Percentiles rank a stretch among this genome's conserved stretches.
phyloP scores from a whole-genome alignment of 768 basidiomycete genomes.

The Royoungia palumana region DNA sequence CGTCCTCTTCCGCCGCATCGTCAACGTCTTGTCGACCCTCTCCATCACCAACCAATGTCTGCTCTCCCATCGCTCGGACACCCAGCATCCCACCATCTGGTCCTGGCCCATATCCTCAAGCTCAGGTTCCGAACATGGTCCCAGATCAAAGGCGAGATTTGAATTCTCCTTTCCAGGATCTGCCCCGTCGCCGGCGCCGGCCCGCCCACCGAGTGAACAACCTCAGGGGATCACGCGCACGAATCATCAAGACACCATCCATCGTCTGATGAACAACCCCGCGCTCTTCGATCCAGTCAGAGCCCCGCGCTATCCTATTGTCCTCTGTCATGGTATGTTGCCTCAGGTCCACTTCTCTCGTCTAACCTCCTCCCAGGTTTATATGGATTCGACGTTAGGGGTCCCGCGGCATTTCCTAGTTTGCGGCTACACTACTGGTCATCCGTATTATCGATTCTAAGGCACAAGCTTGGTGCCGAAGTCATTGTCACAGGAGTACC shows the following conservation, averaged over 20 bases:
- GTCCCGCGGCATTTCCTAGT: conserved; percentile 76
- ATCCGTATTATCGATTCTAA: conserved; percentile 76
- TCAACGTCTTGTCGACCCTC: conserved; percentile 65
- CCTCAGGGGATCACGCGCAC: conserved; percentile 12
- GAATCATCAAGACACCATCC: conserved; percentile 48
- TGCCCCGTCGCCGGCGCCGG: conserved; percentile 5
- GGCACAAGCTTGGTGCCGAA: conserved; percentile 81
- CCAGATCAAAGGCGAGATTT: not conserved
- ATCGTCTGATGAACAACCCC: conserved; percentile 72
- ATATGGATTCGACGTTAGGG: conserved; percentile 92
- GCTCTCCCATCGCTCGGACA: too few relatives aligned
- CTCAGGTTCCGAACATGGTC: too few relatives aligned
- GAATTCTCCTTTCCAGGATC: too few relatives aligned
- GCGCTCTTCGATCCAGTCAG: conserved; percentile 74
- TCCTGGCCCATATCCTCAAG: conserved; percentile 13
- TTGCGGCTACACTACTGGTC: conserved; percentile 94
- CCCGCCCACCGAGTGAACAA: conserved; percentile 10
- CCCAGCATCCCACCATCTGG: conserved; percentile 4
- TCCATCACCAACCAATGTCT: conserved; percentile 57
- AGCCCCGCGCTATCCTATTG: conserved; percentile 83
- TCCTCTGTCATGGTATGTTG: conserved; percentile 85
- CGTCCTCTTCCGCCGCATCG: conserved; percentile 58
- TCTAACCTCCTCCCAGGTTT: conserved; percentile 51
- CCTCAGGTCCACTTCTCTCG: not conserved
- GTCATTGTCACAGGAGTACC: conserved; percentile 97